These are phyloP conservation scores for Ceratobasidium sp. DNA, from an alignment of 1,284 basidiomycete species.

Conservation along the genomic window DNA sequence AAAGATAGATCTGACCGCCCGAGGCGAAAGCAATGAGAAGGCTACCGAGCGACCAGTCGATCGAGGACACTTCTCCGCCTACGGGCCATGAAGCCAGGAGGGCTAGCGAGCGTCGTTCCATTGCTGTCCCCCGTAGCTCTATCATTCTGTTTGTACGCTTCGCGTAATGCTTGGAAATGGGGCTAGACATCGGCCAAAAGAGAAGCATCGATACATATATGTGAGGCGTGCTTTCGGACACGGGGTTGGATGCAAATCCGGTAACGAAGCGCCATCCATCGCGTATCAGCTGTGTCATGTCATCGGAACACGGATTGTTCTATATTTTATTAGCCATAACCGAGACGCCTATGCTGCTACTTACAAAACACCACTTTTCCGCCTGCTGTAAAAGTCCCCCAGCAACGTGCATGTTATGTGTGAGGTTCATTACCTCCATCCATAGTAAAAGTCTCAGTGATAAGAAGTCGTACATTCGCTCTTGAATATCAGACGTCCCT, in stretches of 20 bases:
- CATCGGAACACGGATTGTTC: no score
- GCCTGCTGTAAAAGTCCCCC: no score
- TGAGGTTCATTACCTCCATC: neutral
- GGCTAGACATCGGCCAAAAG: neutral
- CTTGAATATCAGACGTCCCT: neutral
- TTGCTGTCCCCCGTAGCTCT: neutral
- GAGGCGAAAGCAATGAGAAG: no score
- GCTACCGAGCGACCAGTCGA: neutral
- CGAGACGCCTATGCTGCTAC: no score
- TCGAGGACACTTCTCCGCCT: neutral
- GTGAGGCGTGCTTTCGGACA: slow-evolving; percentile 2
- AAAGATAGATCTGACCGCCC: no score
- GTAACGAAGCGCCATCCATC: neutral
- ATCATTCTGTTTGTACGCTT: neutral
- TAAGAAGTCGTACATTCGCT: neutral
- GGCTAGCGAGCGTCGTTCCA: neutral
- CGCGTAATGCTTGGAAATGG: neutral
- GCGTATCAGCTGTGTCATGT: neutral
- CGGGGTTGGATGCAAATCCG: neutral
- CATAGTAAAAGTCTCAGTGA: neutral
- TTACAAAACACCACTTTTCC: no score
- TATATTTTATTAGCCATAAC: no score
- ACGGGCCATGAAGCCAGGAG: neutral
- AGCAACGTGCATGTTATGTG: no score
- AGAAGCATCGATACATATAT: neutral